Evolutionary conservation across 805 yeast genomes (phyloP).

Genomic region (Wickerhamiella sergipiensis): DNA sequence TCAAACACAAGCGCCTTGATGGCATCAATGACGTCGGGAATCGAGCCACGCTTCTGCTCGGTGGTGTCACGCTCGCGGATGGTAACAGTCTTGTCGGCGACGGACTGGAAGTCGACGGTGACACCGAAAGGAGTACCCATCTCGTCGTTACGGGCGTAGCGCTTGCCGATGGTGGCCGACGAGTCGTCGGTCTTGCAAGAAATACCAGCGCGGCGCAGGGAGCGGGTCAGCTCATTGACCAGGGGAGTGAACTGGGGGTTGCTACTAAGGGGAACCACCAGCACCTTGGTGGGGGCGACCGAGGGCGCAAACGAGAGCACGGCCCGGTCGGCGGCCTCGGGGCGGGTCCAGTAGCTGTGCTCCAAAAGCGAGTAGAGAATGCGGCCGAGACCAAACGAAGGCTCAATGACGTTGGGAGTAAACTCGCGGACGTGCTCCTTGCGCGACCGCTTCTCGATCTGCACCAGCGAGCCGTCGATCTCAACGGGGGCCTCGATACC

Average conservation of each 20-base stretch:
- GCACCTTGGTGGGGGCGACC: slow-evolving; percentile 95
- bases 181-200: slow-evolving; percentile 96
- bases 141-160: slow-evolving; percentile 97
- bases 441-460: slow-evolving; percentile 63
- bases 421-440: slow-evolving; percentile 88
- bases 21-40: slow-evolving; percentile 55
- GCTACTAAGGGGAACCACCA: slow-evolving; percentile 85
- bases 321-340: slow-evolving; percentile 77
- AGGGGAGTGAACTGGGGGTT: slow-evolving; percentile 69
- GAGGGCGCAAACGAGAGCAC: slow-evolving; percentile 86
- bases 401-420: slow-evolving; percentile 96
- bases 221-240: slow-evolving; percentile 51
- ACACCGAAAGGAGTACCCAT: slow-evolving; percentile 98
- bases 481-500: slow-evolving; percentile 51
- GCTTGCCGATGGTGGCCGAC: slow-evolving; percentile 92
- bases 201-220: slow-evolving; percentile 65
- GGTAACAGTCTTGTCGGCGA: slow-evolving; percentile 77
- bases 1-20: slow-evolving; percentile 62
- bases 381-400: slow-evolving; percentile 98
- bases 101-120: slow-evolving; percentile 89
- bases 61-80: slow-evolving; percentile 96
- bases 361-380: slow-evolving; percentile 85
- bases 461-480: slow-evolving; percentile 56
- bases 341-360: slow-evolving; percentile 90
- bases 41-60: slow-evolving; percentile 86